Evolutionary conservation across 176 grass and related monocot species (phyloP).

Genomic region (Juncus inflexus): DNA sequence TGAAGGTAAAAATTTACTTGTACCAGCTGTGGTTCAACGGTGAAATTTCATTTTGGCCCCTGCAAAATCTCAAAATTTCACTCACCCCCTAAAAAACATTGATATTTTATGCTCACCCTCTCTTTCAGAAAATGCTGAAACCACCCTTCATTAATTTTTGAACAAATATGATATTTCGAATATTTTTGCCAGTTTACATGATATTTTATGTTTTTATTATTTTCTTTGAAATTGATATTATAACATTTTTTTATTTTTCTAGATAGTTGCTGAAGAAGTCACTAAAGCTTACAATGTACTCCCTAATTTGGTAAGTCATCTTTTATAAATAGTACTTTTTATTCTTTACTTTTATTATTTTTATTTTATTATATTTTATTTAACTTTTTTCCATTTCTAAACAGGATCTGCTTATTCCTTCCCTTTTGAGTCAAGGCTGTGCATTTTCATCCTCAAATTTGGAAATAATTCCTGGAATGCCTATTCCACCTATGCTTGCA

Average conservation of each 20-base stretch:
- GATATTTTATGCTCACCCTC: too few relatives aligned
- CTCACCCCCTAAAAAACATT: too few relatives aligned
- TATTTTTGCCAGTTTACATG: too few relatives aligned
- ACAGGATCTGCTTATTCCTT: slow-evolving; percentile 86
- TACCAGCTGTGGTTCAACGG: background rate
- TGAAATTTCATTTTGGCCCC: background rate
- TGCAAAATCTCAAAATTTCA: too few relatives aligned
- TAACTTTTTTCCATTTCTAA: slow-evolving; percentile 8
- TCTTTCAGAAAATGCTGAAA: too few relatives aligned
- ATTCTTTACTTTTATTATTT: background rate
- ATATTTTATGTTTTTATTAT: too few relatives aligned
- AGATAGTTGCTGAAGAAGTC: slow-evolving; percentile 78
- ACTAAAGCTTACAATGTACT: slow-evolving; percentile 73
- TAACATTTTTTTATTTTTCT: slow-evolving; percentile 14
- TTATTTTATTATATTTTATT: background rate
- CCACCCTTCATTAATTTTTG: too few relatives aligned
- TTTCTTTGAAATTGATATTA: too few relatives aligned
- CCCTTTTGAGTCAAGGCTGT: slow-evolving; percentile 68
- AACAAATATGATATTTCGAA: too few relatives aligned
- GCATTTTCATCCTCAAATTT: slow-evolving; percentile 63
- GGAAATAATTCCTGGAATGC: slow-evolving; percentile 74
- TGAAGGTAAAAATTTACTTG: slow-evolving; percentile 48
- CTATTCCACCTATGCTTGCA: slow-evolving; percentile 96
- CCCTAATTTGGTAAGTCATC: slow-evolving; percentile 75
- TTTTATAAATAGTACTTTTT: background rate